Conservation (phyloP, 257 asterid species). For the Fraxinus pennsylvanica region DNA sequence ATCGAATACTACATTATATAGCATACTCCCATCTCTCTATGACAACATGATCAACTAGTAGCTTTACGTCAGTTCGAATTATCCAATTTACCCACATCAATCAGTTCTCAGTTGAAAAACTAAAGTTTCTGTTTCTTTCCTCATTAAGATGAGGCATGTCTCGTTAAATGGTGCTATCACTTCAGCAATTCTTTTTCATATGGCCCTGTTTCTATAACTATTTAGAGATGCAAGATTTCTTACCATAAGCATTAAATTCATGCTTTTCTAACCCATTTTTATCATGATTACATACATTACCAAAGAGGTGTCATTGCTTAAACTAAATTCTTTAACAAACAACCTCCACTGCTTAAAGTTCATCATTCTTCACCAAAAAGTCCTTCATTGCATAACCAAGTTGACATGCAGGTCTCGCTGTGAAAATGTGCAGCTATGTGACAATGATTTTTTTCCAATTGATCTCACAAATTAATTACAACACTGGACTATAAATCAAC, state of each 20-base stretch:
- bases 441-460: not conserved
- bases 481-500: conserved; percentile 6
- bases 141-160: not conserved
- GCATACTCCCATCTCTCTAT: not conserved
- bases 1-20: not conserved
- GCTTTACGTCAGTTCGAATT: not conserved
- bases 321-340: not conserved
- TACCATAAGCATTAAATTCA: not conserved
- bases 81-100: not conserved
- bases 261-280: not conserved
- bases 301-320: not conserved
- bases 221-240: not conserved
- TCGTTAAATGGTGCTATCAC: not conserved
- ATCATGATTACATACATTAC: not conserved
- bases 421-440: not conserved
- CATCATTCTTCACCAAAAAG: not conserved
- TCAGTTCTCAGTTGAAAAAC: conserved; percentile 1
- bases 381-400: not conserved
- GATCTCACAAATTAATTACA: not conserved
- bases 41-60: not conserved
- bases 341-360: not conserved
- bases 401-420: conserved; percentile 11
- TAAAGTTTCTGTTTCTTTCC: not conserved
- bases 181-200: not conserved
- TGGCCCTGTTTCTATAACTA: not conserved